Evolutionary conservation across 1,284 basidiomycete species (phyloP), one percentile per base, ranked within the genome.

Genomic region (Boletus nobilissimus): DNA sequence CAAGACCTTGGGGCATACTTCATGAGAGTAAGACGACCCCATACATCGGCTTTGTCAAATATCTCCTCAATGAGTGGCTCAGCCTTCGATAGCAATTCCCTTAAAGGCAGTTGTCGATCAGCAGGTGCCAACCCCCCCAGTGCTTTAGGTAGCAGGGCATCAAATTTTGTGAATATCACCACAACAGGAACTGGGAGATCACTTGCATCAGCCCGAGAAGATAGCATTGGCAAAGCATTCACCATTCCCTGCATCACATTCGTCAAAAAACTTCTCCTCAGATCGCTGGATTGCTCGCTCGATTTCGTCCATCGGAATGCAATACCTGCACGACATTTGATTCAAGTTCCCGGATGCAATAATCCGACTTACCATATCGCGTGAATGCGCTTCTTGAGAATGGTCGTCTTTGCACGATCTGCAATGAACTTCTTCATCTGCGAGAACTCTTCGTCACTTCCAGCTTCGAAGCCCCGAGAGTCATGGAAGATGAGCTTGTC

Each of bases 41-140:
- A 73, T 13, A 75, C 22, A 46, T 75, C 19, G n/a, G 76, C 74
- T 16, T 29, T 29, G 9, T 57, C 11, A 36, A 76, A 75, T 38
- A 77, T 69, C 10, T 22, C 57, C 26, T 72, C 65, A 39, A 65
- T 51, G 5, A 69, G 32, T n/a, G 4, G 0, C 13, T 57, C 16
- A 7, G 72, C 72, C 38, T 66, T 73, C 2, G 38, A 40, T 38
- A 65, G 1, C 46, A 46, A 46, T 13, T 72, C 62, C 39, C 18
- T 36, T 24, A 39, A 11, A 22, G 70, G 32, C 14, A 70, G 48
- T 8, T 39, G 7, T 43, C 43, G 48, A n/a, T 68, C 70, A 16
- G 4, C 29, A 26, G 19, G 34, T 8, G 62, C 7, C 7, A 73
- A n/a, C 11, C 48, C 39, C 26, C 19, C 54, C 18, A 74, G 0